A percentile compares a stretch with the other conserved stretches of the same genome.
These are phyloP conservation scores for Brasenia schreberi DNA, from an alignment of 164 flowering plant genomes.

Conservation along the genomic window DNA sequence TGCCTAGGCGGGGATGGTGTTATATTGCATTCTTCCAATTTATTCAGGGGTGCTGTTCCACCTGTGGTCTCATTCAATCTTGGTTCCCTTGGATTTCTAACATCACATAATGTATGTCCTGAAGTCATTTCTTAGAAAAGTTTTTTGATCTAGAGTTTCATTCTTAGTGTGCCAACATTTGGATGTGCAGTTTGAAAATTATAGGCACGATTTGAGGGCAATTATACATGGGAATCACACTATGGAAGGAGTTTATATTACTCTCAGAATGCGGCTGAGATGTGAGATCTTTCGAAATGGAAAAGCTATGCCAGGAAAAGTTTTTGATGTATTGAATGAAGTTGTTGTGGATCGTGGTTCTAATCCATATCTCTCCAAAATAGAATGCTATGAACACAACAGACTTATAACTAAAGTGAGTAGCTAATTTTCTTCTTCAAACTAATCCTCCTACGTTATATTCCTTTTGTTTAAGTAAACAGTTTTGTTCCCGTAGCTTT, in stretches of 20 bases:
- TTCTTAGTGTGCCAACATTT: conserved; percentile 2
- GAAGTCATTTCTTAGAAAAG: neutral
- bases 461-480: neutral
- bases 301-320: conserved; percentile 88
- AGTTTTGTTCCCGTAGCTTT: neutral
- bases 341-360: conserved; percentile 97
- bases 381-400: conserved; percentile 93
- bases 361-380: conserved; percentile 94
- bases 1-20: conserved; percentile 99
- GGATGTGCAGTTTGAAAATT: conserved; percentile 60
- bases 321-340: conserved; percentile 92
- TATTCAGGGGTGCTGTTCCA: conserved; percentile 90
- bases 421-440: neutral
- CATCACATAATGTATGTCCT: conserved; percentile 73
- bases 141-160: neutral
- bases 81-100: conserved; percentile 97
- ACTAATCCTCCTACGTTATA: neutral
- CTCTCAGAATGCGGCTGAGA: conserved; percentile 87
- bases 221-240: conserved; percentile 88
- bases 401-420: conserved; percentile 92
- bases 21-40: conserved; percentile 91
- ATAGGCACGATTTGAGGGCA: conserved; percentile 64
- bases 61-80: conserved; percentile 98
- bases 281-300: conserved; percentile 94
- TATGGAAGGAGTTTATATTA: conserved; percentile 85